These are phyloP conservation scores for Pleomassaria siparia DNA, from an alignment of 2,329 filamentous ascomycete species.

Conservation along the genomic window DNA sequence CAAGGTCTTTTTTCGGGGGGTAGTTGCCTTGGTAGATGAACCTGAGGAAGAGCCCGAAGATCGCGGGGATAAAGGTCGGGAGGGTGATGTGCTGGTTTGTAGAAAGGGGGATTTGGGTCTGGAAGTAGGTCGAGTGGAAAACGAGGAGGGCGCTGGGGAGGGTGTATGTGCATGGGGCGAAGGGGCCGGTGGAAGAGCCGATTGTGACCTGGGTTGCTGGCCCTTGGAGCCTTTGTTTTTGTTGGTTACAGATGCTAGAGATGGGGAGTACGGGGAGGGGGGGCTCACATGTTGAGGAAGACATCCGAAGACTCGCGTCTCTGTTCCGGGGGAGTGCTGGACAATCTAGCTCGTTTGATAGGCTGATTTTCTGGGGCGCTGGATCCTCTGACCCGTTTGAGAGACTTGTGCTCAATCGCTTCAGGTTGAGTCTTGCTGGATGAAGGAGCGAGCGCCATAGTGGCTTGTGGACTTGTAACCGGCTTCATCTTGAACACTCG, in stretches of 20 bases:
- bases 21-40: constrained; percentile 24
- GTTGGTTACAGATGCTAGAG: neutral
- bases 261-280: no score
- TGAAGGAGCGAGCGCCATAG: no score
- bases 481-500: no score
- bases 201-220: neutral
- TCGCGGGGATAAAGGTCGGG: constrained; percentile 8
- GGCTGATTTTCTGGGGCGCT: no score
- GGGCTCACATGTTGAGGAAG: neutral
- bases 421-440: no score
- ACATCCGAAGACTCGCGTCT: neutral
- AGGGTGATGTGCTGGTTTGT: constrained; percentile 7
- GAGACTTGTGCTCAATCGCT: no score
- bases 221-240: neutral
- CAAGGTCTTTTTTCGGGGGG: neutral
- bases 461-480: no score
- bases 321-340: neutral
- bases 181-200: neutral
- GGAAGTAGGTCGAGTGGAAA: neutral
- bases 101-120: neutral
- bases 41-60: constrained; percentile 24
- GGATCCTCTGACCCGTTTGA: no score
- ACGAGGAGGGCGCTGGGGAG: neutral
- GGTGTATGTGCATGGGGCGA: neutral
- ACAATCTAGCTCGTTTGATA: no score